Conservation (phyloP, 345 rosid species). For the Dovyalis caffra region DNA sequence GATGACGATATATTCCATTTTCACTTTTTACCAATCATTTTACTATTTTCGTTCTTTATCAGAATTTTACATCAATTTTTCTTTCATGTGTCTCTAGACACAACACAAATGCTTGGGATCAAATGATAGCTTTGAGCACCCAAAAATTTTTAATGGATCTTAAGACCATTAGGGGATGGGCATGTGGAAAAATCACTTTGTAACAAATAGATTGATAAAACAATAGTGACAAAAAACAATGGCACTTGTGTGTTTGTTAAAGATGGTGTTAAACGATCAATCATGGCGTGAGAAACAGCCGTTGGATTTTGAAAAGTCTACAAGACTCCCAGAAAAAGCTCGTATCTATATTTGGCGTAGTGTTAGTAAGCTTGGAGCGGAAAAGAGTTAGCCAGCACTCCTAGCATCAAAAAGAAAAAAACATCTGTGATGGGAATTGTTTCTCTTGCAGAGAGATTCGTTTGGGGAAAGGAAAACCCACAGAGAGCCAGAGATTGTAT, state of each 20-base stretch:
- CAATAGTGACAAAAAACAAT: constrained; percentile 20
- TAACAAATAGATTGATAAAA: constrained; percentile 2
- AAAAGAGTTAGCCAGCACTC: neutral
- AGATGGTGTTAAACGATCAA: constrained; percentile 37
- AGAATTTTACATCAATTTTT: too few relatives aligned
- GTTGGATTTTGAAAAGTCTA: constrained; percentile 23
- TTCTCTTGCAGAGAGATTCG: constrained; percentile 19
- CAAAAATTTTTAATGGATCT: neutral
- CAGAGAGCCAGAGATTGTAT: neutral
- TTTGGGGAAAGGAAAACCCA: constrained; percentile 14
- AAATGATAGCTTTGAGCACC: neutral
- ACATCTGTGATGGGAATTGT: constrained; percentile 1
- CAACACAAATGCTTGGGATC: too few relatives aligned
- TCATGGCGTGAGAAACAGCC: constrained; percentile 30
- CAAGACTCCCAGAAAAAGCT: constrained; percentile 17
- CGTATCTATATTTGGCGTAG: constrained; percentile 27
- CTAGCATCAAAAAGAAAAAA: neutral
- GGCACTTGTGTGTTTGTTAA: constrained; percentile 27
- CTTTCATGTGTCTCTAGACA: too few relatives aligned
- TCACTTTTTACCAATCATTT: too few relatives aligned
- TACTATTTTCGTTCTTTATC: too few relatives aligned
- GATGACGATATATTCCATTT: too few relatives aligned
- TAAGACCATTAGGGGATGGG: neutral
- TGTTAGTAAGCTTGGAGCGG: constrained; percentile 14
- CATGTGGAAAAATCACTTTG: constrained; percentile 32